Percentiles rank a stretch among this genome's conserved stretches.
Conservation (phyloP, 169 alveolate species). For the Plasmodium chabaudi region DNA sequence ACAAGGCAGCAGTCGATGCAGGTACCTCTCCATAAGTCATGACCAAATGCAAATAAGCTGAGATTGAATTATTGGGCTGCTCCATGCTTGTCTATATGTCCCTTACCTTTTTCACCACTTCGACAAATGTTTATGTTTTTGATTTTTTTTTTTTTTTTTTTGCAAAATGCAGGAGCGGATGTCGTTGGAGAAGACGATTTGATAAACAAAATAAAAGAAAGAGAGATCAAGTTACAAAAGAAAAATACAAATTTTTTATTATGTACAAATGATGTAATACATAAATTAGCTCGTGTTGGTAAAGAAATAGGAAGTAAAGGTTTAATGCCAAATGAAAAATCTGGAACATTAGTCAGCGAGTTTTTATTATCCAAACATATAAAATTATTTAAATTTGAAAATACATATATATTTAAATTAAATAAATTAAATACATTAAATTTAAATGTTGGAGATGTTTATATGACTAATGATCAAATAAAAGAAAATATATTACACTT, state of each 20-base stretch:
- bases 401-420: conserved; percentile 77
- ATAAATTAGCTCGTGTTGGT: conserved; percentile 81
- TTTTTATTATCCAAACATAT: conserved; percentile 54
- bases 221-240: conserved; percentile 60
- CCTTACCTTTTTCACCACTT: background rate
- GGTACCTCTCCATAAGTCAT: background rate
- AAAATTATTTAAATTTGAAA: conserved; percentile 59
- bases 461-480: conserved; percentile 85
- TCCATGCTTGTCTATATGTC: background rate
- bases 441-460: conserved; percentile 86
- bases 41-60: background rate
- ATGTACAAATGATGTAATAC: conserved; percentile 82
- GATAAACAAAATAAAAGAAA: conserved; percentile 66
- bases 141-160: background rate
- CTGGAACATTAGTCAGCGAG: conserved; percentile 81
- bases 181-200: conserved; percentile 76
- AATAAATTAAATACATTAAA: conserved; percentile 84
- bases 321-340: conserved; percentile 83
- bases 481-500: conserved; percentile 77
- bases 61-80: no score
- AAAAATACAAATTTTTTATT: conserved; percentile 82
- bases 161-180: conserved; percentile 49
- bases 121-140: background rate
- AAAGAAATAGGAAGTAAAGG: conserved; percentile 80
- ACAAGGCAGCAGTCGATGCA: conserved; percentile 26